Base-by-base conservation (phyloP, 2,329 filamentous ascomycete species). In the Exophiala xenobiotica region DNA sequence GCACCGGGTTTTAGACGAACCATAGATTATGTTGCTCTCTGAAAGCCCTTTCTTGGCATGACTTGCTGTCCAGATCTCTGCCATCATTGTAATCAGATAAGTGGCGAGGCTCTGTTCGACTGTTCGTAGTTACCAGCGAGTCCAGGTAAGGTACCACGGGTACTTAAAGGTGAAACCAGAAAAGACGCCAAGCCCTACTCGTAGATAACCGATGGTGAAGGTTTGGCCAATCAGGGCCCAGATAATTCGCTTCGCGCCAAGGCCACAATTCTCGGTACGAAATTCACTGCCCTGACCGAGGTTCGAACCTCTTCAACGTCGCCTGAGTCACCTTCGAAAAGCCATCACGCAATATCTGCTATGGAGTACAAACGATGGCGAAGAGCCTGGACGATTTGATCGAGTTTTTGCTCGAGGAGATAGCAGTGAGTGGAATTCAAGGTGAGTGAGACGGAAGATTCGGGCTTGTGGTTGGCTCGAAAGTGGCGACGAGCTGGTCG, bases 341-440 rank as follows among this genome's bases (percentile, higher is more conserved):
- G 11, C 18, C 37, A 24, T 35, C 31, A 35, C 31, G 7, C n/a
- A 35, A 43, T 38, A 22, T 46, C 9, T 51, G 50, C 41, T 27
- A 58, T 56, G 56, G 53, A 31, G 41, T n/a, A 14, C 12, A 56
- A 51, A 64, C 43, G 46, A 78, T 78, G 76, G 72, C 69, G 46
- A 70, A 68, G 52, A 77, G 76, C 48, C 69, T 82, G 53, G 80
- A 81, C 63, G 73, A 77, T 43, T 67, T 85, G 58, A 73, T 84
- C 55, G 75, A 82, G 63, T 78, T 74, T 67, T 63, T 85, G 49
- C 69, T 84, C 41, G 74, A 77, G 53, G 77, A 82, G 66, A 76
- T 85, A 64, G 81, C 81, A 19, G 72, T 83, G 40, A 75, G 74
- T 58, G 80, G 81, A 57, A 73, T 74, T 46, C 71, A 76, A 73